These are phyloP conservation scores for Saturnispora zaruensis DNA, from an alignment of 805 yeast species.

Conservation along the genomic window DNA sequence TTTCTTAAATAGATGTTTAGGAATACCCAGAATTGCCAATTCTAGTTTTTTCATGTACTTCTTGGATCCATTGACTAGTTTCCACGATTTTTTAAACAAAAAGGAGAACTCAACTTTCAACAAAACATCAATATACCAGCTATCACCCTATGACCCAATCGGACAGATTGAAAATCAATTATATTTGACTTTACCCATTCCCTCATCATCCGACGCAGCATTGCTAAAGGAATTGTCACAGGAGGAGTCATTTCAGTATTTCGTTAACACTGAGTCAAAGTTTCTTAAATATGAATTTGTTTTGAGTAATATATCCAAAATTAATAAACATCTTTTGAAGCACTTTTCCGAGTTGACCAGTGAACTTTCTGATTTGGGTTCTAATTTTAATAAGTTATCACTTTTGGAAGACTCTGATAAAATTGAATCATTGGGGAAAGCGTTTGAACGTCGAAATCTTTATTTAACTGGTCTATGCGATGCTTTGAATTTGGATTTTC, in stretches of 20 bases:
- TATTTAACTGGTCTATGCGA: constrained; percentile 35
- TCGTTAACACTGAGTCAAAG: constrained; percentile 25
- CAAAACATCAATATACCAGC: constrained; percentile 46
- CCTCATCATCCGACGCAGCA: constrained; percentile 29
- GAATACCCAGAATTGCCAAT: constrained; percentile 45
- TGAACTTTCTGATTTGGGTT: constrained; percentile 46
- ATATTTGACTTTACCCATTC: constrained; percentile 56
- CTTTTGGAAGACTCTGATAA: constrained; percentile 33
- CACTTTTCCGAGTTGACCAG: constrained; percentile 38
- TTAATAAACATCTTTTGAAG: constrained; percentile 39
- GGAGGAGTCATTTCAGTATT: constrained; percentile 25
- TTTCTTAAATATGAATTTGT: constrained; percentile 28
- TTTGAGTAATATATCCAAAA: constrained; percentile 26
- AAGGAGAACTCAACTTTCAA: constrained; percentile 44
- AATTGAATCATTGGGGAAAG: constrained; percentile 78
- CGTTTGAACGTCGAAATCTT: constrained; percentile 64
- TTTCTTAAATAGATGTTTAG: constrained; percentile 69
- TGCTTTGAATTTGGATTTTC: constrained; percentile 24
- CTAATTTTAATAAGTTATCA: constrained; percentile 45
- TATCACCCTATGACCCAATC: constrained; percentile 52
- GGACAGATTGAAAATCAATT: constrained; percentile 43
- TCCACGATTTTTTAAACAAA: constrained; percentile 63
- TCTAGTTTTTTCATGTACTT: constrained; percentile 65
- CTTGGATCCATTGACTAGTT: constrained; percentile 74
- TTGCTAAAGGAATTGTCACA: constrained; percentile 20